Conservation (phyloP, 805 yeast species). For the Blastobotrys mokoenaii region DNA sequence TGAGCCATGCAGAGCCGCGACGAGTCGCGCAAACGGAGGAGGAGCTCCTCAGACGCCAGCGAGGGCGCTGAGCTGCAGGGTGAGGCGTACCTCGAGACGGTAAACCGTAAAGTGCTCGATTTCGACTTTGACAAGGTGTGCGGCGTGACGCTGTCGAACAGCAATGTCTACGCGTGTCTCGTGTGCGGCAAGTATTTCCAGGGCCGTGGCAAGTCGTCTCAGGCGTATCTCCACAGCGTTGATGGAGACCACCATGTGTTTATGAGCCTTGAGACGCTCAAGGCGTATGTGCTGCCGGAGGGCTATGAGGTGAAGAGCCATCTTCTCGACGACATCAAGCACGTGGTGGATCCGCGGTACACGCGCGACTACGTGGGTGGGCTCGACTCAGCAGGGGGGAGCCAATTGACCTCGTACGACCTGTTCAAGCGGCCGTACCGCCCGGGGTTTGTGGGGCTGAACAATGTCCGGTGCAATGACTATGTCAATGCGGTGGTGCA, state of each 20-base stretch:
- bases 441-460: slow-evolving; percentile 63
- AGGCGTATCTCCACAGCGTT: slow-evolving; percentile 61
- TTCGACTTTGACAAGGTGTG: slow-evolving; percentile 68
- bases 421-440: slow-evolving; percentile 38
- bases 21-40: no score
- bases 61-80: no score
- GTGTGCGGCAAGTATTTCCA: slow-evolving; percentile 66
- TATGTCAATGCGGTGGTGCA: slow-evolving; percentile 53
- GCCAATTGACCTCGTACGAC: slow-evolving; percentile 27
- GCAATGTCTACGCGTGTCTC: slow-evolving; percentile 63
- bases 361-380: slow-evolving; percentile 26
- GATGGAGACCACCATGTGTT: slow-evolving; percentile 55
- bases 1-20: no score
- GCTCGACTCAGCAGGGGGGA: slow-evolving; percentile 23
- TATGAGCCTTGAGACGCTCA: slow-evolving; percentile 43
- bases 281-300: slow-evolving; percentile 58
- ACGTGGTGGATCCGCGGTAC: slow-evolving; percentile 46
- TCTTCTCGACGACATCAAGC: slow-evolving; percentile 43
- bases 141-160: slow-evolving; percentile 48
- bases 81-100: slow-evolving; percentile 20
- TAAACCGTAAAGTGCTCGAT: slow-evolving; percentile 42
- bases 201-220: slow-evolving; percentile 57
- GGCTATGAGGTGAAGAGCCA: slow-evolving; percentile 36
- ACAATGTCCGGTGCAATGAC: slow-evolving; percentile 42
- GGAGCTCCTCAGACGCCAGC: no score